These are phyloP conservation scores for Sphaerulina populicola DNA, from an alignment of 2,329 filamentous ascomycete genomes.

Conservation along the genomic window DNA sequence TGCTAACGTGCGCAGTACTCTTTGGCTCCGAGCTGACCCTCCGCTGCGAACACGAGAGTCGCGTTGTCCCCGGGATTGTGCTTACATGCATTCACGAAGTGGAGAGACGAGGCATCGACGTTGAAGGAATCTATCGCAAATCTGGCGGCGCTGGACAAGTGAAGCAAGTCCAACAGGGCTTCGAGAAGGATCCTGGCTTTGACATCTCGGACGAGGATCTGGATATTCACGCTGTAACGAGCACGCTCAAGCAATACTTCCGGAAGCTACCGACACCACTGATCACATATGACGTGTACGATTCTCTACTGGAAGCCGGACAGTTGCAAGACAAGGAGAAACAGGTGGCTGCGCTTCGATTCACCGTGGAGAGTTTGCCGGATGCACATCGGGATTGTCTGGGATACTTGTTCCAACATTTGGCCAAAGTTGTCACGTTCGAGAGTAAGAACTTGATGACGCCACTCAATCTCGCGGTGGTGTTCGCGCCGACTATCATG, in stretches of 20 bases:
- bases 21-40: slow-evolving; percentile 86
- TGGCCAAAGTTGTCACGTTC: slow-evolving; percentile 73
- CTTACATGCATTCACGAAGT: slow-evolving; percentile 94
- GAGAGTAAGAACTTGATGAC: slow-evolving; percentile 92
- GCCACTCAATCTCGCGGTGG: slow-evolving; percentile 87
- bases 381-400: slow-evolving; percentile 78
- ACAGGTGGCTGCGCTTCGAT: slow-evolving; percentile 62
- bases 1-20: slow-evolving; percentile 43
- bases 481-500: slow-evolving; percentile 98
- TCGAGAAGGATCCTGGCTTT: slow-evolving; percentile 67
- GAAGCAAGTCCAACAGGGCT: slow-evolving; percentile 81
- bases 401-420: slow-evolving; percentile 88
- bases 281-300: slow-evolving; percentile 87
- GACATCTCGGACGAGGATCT: slow-evolving; percentile 90
- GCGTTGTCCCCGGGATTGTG: slow-evolving; percentile 82
- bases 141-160: slow-evolving; percentile 88
- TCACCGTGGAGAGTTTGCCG: slow-evolving; percentile 69
- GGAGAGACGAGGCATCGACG: slow-evolving; percentile 89
- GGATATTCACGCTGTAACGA: slow-evolving; percentile 94
- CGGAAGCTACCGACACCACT: slow-evolving; percentile 81
- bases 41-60: slow-evolving; percentile 78
- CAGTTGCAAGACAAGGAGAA: slow-evolving; percentile 54
- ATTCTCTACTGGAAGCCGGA: slow-evolving; percentile 68
- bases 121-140: slow-evolving; percentile 96
- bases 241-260: slow-evolving; percentile 95